Base-by-base conservation (phyloP, 2,329 filamentous ascomycete species). In the Trichoderma endophyticum region DNA sequence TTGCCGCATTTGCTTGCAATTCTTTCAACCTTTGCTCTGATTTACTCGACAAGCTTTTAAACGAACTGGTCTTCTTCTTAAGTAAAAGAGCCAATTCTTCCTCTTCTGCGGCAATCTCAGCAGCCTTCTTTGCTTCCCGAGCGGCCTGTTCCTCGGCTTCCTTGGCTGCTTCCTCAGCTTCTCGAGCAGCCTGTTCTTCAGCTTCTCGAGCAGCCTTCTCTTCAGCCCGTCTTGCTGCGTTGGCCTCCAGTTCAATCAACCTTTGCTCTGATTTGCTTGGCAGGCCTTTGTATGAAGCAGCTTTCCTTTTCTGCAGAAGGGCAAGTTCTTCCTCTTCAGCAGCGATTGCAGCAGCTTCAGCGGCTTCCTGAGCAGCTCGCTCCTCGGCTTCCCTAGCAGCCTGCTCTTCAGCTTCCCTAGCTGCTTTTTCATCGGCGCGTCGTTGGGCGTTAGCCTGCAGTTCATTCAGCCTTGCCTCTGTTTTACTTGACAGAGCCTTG, bases 301-400 rank as follows among this genome's bases (percentile, higher is more conserved):
- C 81, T 75, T 86, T 87, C 77, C 87, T 88, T 28, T 82, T 81
- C 61, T 83, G 84, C 3, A 86, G 78, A 6, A 77, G 76, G 14
- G 78, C 81, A 14, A 85, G 77, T 70, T 86, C 82, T 14, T 79
- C 77, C 72, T 84, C 81, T 65, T 83, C 79, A 11, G 73, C 74
- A 14, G 72, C 76, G 9, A 43, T 70, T 11, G 28, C 57, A n/a
- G 54, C 78, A 11, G 76, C 78, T 15, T 54, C 48, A 7, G 21
- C 48, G 11, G 48, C 48, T 12, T 54, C 48, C 21, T 24, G 48
- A 54, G 48, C 48, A 12, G 48, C 48, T 24, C n/a, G 48, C 36
- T 66, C 24, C 30, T 66, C 36, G 11, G 70, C 74, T n/a, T 62
- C 72, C 78, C 15, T 26, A 28, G 30, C 67, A 1, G 63, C 48